These are phyloP conservation scores for Diphasiastrum complanatum DNA, from an alignment of 83 land plant species.

Conservation along the genomic window DNA sequence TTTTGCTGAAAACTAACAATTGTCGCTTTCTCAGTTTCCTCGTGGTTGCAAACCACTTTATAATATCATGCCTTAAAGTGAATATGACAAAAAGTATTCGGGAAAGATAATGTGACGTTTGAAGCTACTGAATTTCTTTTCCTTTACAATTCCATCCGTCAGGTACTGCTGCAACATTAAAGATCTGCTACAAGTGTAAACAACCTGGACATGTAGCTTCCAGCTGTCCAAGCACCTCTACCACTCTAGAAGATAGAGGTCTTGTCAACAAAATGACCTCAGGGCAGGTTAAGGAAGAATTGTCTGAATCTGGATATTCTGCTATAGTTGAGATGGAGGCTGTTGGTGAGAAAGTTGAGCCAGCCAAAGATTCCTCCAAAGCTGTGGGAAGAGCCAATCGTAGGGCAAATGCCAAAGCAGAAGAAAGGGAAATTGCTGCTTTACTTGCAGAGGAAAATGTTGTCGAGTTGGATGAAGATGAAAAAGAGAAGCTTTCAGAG, in stretches of 20 bases:
- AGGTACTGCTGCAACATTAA: slow-evolving; percentile 39
- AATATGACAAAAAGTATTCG: no score
- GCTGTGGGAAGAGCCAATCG: slow-evolving; percentile 15
- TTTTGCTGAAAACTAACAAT: no score
- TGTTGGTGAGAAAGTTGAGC: no score
- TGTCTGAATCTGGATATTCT: no score
- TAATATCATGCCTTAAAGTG: no score
- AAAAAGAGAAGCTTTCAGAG: slow-evolving; percentile 73
- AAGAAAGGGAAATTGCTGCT: slow-evolving; percentile 45
- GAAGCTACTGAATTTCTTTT: neutral
- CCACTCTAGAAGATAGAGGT: no score
- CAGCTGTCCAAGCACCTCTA: slow-evolving; percentile 59
- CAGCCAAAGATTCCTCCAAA: slow-evolving; percentile 12
- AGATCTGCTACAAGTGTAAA: slow-evolving; percentile 91
- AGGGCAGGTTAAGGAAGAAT: no score
- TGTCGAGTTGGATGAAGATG: slow-evolving; percentile 78
- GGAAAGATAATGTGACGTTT: neutral
- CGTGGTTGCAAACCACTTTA: no score
- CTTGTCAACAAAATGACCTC: no score
- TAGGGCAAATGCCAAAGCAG: slow-evolving; percentile 22
- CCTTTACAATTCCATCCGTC: neutral
- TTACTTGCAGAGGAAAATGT: slow-evolving; percentile 68
- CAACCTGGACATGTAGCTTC: slow-evolving; percentile 75
- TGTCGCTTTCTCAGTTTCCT: no score
- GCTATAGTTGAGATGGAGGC: no score